Percentiles rank a stretch among this genome's conserved stretches.
Evolutionary conservation across 257 asterid species (phyloP).

Genomic region (Nicotiana knightiana): DNA sequence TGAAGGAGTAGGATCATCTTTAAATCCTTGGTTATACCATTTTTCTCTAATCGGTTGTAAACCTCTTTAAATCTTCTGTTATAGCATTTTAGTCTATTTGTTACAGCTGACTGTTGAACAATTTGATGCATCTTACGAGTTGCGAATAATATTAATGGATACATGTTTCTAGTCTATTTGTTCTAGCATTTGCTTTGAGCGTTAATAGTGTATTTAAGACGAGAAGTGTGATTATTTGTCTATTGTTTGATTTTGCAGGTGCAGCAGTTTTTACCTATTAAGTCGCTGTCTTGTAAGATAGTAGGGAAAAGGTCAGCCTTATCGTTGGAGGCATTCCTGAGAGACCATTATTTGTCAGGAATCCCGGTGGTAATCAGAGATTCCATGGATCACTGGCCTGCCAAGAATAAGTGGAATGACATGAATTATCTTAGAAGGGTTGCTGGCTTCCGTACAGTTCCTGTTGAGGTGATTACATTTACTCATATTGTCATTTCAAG

Average conservation of each 20-base stretch:
- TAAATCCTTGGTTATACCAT: neutral
- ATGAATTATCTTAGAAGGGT: slow-evolving; percentile 66
- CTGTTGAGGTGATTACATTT: slow-evolving; percentile 73
- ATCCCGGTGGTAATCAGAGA: slow-evolving; percentile 58
- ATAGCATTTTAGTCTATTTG: neutral
- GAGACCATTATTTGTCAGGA: slow-evolving; percentile 25
- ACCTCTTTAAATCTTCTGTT: neutral
- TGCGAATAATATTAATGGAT: neutral
- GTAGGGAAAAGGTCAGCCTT: slow-evolving; percentile 29
- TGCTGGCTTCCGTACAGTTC: slow-evolving; percentile 93
- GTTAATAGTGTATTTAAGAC: neutral
- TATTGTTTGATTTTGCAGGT: slow-evolving; percentile 21
- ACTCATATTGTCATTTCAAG: neutral
- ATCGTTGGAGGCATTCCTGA: slow-evolving; percentile 37
- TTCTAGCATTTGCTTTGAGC: neutral
- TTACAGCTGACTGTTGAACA: neutral
- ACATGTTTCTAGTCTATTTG: neutral
- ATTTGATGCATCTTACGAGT: neutral
- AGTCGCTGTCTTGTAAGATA: slow-evolving; percentile 34
- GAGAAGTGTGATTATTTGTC: neutral
- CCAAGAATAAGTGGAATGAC: slow-evolving; percentile 72
- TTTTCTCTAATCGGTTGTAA: neutral
- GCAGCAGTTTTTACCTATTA: slow-evolving; percentile 23
- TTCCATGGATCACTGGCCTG: slow-evolving; percentile 94
- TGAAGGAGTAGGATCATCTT: neutral